Percentiles rank a stretch among this genome's conserved stretches.
These are phyloP conservation scores for Aspergillus carbonarius DNA, from an alignment of 2,329 filamentous ascomycete genomes.

Conservation along the genomic window DNA sequence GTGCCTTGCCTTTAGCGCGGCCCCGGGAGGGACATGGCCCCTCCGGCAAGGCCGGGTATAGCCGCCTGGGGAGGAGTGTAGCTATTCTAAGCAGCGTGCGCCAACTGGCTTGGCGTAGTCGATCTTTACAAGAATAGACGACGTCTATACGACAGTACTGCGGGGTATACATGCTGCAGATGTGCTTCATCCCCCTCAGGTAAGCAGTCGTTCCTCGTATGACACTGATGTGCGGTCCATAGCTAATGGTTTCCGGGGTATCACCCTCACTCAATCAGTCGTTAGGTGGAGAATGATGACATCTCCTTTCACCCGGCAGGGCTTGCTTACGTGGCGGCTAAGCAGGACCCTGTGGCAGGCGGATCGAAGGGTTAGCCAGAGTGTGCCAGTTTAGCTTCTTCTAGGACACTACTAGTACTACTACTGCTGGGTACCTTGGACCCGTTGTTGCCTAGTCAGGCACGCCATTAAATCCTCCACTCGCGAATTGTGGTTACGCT, in stretches of 20 bases:
- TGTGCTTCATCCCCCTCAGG: no score
- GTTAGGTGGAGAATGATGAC: background rate
- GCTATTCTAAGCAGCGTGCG: background rate
- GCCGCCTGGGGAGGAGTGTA: background rate
- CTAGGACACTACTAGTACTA: no score
- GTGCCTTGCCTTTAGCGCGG: background rate
- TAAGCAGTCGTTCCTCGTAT: no score
- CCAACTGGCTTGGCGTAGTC: background rate
- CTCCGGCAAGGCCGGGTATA: no score
- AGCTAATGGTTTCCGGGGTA: background rate
- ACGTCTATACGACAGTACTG: no score
- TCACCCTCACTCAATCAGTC: background rate
- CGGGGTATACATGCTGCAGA: no score
- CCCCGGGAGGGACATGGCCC: no score
- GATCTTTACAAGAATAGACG: background rate
- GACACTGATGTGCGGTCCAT: background rate
- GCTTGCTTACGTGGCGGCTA: background rate
- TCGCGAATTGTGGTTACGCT: background rate
- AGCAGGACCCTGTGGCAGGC: background rate
- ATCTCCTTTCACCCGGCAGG: background rate
- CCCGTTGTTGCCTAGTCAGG: background rate
- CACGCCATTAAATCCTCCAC: background rate
- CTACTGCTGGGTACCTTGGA: background rate
- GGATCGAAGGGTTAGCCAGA: background rate
- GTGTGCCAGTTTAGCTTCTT: no score